These are phyloP conservation scores for Hypoxylon sp. DNA, from an alignment of 2,329 filamentous ascomycete genomes.

Conservation along the genomic window DNA sequence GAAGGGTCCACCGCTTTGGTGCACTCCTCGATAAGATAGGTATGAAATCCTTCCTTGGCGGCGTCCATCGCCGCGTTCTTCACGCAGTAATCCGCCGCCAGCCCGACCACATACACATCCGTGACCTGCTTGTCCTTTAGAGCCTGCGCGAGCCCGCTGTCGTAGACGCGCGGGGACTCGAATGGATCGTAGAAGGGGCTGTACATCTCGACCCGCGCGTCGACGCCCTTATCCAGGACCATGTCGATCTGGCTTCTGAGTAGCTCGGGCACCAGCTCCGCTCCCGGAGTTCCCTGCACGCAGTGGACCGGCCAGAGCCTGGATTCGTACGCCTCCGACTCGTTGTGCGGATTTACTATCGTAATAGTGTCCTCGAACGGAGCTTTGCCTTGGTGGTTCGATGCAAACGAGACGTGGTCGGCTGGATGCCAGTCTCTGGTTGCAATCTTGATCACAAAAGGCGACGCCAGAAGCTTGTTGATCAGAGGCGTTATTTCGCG, in stretches of 20 bases:
- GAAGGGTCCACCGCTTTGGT: conserved; percentile 75
- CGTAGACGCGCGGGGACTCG: conserved; percentile 63
- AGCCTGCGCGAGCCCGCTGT: conserved; percentile 68
- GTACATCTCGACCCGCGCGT: conserved; percentile 87
- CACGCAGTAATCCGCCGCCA: conserved; percentile 93
- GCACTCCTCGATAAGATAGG: conserved; percentile 80
- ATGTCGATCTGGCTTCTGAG: conserved; percentile 65
- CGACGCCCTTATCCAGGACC: conserved; percentile 80
- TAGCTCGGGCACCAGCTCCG: conserved; percentile 77
- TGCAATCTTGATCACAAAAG: conserved; percentile 78
- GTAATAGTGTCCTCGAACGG: conserved; percentile 73
- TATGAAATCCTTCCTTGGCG: conserved; percentile 75
- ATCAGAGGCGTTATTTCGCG: conserved; percentile 74
- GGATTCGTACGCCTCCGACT: conserved; percentile 68
- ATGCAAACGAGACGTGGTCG: conserved; percentile 87
- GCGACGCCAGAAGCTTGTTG: conserved; percentile 77
- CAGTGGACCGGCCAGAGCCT: conserved; percentile 93
- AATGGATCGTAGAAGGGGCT: conserved; percentile 90
- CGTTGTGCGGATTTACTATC: conserved; percentile 73
- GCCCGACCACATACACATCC: conserved; percentile 83
- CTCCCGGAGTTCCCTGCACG: conserved; percentile 76
- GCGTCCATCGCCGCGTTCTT: conserved; percentile 83
- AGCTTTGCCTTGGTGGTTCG: conserved; percentile 73
- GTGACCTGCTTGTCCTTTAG: conserved; percentile 70
- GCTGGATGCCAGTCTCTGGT: conserved; percentile 93